Evolutionary conservation across 352 stramenopile species (phyloP), one percentile per base, ranked within the genome.

Genomic region (Phytophthora hibernalis): DNA sequence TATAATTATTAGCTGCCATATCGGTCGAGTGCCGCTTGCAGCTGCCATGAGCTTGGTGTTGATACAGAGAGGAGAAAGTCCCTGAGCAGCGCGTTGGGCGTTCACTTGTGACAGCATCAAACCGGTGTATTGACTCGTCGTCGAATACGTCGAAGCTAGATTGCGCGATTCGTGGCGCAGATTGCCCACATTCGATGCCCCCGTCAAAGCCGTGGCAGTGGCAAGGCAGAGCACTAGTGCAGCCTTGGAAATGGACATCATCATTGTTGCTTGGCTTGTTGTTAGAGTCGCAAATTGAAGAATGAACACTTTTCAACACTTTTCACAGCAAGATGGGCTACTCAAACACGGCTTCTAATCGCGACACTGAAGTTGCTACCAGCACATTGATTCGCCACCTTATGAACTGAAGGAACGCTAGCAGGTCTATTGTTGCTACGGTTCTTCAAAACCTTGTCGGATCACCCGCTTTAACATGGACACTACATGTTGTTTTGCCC

Each of bases 1-100:
- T 80, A 26, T 65, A 83, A 56, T 80, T 74, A 24, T 82, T 70
- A 0, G 28, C 28, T 2, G 78, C 78, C 66, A 79, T 75, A 49
- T 86, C 78, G 3, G 62, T 42, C 10, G 72, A 73, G 21, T 61
- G 64, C 11, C 55, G 28, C 45, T 50, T 11, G 70, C 53, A 7
- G 70, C 61, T 12, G 51, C 31, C 42, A 59, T 52, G 5, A 71
- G 43, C 31, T 77, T 83, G n/a, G 20, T 48, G 61, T 81, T 85
- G 18, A 61, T 54, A 45, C 79, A 83, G 11, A 85, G 58, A 26
- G 66, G 35, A n/a, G 38, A 5, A 7, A 82, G 61, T 2, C 66
- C 68, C 15, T 62, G 10, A 13, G 72, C 72, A 42, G 74, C 61
- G 11, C 79, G 79, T 61, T 85, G 70, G 1, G 37, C 61, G 45